Base-by-base conservation (phyloP, 2,329 filamentous ascomycete genomes). In the Aspergillus alliaceus region DNA sequence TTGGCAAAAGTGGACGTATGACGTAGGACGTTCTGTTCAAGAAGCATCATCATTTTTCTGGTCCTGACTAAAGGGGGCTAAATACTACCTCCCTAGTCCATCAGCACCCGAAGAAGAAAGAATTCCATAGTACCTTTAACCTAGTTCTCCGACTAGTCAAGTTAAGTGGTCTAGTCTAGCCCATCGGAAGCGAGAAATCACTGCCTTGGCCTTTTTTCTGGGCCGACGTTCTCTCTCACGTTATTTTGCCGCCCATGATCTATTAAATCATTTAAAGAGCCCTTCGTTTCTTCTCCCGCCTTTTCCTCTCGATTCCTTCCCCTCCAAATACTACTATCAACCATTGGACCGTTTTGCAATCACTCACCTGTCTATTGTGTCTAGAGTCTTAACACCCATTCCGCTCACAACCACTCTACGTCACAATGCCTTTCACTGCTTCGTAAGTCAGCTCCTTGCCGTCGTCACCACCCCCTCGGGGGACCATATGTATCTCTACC, bases 371-470 rank as follows among this genome's bases (percentile, higher is more conserved):
- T 29, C 27, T 29, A 29, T 29, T 29, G 27, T 9, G 5, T 29
- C 27, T 29, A 5, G 27, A 5, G 27, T 29, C 27, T 29, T 5
- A 5, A 29, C 27, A 29, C n/a, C n/a, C n/a, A n/a, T n/a, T n/a
- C n/a, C n/a, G n/a, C n/a, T n/a, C n/a, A n/a, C n/a, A n/a, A n/a
- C n/a, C n/a, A n/a, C n/a, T n/a, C 37, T 20, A 6, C 27, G 20
- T 57, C 65, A 63, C 52, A 70, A 86, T 79, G 77, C 72, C 77
- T 75, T 78, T 79, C 74, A 79, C 77, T 64, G 77, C 77, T 61
- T 79, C 77, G 77, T 79, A 75, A 78, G 77, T 78, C 53, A 31
- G 44, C 44, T 27, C 34, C 34, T 22, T 9, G 31, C n/a, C 15
- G 12, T 18, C 39, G 12, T 14, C 40, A 27, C 24, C 40, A n/a